Evolutionary conservation across 139 green algal species (phyloP).

Genomic region (Ettlia oleoabundans): DNA sequence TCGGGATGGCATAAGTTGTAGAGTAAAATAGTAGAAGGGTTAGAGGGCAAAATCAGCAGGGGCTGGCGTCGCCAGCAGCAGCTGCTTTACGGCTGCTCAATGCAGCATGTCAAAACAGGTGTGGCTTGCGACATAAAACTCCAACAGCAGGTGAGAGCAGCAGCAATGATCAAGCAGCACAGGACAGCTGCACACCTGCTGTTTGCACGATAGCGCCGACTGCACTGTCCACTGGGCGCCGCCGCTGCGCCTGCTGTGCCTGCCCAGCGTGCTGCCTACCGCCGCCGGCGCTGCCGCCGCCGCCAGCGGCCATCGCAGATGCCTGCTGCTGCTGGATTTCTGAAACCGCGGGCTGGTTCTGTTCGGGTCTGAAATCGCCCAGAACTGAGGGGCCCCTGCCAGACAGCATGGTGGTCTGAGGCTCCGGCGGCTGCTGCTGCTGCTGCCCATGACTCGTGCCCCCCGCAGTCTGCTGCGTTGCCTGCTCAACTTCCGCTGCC

Average conservation of each 20-base stretch:
- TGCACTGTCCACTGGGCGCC: constrained; percentile 24
- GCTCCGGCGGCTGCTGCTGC: background rate
- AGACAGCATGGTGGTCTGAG: constrained; percentile 18
- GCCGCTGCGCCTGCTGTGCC: background rate
- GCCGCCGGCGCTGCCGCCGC: background rate
- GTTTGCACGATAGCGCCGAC: constrained; percentile 22
- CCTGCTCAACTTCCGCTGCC: background rate
- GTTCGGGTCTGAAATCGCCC: constrained; percentile 7
- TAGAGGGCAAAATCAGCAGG: too few relatives aligned
- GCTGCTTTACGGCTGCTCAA: too few relatives aligned
- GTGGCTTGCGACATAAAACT: too few relatives aligned
- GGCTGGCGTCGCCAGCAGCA: too few relatives aligned
- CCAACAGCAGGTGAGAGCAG: background rate
- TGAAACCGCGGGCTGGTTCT: background rate
- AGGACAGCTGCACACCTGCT: too few relatives aligned
- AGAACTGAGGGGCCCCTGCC: background rate
- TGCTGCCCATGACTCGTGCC: background rate
- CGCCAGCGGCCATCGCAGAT: background rate
- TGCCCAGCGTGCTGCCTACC: background rate
- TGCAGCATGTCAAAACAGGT: too few relatives aligned
- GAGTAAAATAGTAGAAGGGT: too few relatives aligned
- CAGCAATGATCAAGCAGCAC: too few relatives aligned
- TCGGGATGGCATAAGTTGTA: too few relatives aligned
- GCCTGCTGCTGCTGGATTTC: background rate
- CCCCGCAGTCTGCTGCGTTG: background rate